Conservation (phyloP, 2,329 filamentous ascomycete genomes). For the Cephalotrichum gorgonifer region DNA sequence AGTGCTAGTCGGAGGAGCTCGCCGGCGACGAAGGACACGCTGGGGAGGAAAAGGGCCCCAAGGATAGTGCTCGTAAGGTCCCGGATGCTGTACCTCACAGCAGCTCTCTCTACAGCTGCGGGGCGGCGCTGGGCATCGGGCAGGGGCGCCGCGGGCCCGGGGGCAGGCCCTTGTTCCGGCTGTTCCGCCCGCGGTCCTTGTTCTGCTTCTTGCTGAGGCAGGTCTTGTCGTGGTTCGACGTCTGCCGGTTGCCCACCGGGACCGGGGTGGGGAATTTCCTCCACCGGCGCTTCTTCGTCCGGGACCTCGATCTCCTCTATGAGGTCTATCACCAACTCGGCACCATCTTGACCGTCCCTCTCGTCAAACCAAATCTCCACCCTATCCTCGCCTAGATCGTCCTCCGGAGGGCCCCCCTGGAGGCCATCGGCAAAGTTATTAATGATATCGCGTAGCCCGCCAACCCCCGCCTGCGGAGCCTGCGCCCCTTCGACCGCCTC, state of each 20-base stretch:
- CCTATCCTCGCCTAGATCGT: conserved; percentile 11
- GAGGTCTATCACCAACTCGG: conserved; percentile 15
- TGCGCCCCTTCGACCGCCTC: conserved; percentile 5
- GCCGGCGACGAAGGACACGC: conserved; percentile 69
- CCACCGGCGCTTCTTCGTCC: conserved; percentile 3
- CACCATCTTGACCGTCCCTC: conserved; percentile 11
- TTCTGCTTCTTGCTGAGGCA: conserved; percentile 6
- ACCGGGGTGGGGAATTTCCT: conserved; percentile 6
- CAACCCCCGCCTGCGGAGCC: neutral
- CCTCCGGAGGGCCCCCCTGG: conserved; percentile 22
- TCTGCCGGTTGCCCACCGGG: conserved; percentile 12
- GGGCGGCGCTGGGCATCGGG: conserved; percentile 21
- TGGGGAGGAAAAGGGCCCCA: conserved; percentile 63
- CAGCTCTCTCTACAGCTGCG: conserved; percentile 13
- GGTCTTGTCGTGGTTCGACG: conserved; percentile 26
- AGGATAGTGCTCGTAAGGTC: conserved; percentile 38
- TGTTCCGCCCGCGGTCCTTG: conserved; percentile 8
- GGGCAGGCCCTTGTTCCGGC: conserved; percentile 6
- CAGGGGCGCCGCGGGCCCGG: conserved; percentile 11
- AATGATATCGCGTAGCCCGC: conserved; percentile 20
- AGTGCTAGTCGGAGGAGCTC: conserved; percentile 60
- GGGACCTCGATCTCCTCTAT: conserved; percentile 22
- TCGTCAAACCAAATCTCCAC: conserved; percentile 9
- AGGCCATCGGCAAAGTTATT: conserved; percentile 24
- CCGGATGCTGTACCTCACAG: conserved; percentile 26